Conservation (phyloP, 169 alveolate genomes). For the Eimeria acervulina region DNA sequence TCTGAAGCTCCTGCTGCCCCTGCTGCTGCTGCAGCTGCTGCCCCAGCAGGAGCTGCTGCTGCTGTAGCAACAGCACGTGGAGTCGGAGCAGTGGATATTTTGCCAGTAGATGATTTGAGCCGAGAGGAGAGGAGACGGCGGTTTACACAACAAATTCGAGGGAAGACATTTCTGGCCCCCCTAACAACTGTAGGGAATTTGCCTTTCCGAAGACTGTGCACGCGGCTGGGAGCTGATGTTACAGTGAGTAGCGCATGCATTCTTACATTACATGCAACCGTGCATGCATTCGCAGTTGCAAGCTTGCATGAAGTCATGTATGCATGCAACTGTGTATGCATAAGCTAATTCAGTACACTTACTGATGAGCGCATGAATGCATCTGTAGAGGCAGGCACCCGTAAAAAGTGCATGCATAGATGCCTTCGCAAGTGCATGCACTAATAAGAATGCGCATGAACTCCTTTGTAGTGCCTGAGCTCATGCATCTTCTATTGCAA, state of each 20-base stretch:
- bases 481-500: too few relatives aligned
- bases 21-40: neutral
- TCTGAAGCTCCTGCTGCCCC: neutral
- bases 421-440: neutral
- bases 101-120: neutral
- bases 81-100: constrained; percentile 26
- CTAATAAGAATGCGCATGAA: neutral
- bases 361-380: neutral
- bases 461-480: neutral
- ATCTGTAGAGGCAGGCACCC: neutral
- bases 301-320: neutral
- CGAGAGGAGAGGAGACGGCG: neutral
- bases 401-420: neutral
- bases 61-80: neutral
- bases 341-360: neutral
- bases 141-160: constrained; percentile 13
- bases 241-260: constrained; percentile 54
- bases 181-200: constrained; percentile 89
- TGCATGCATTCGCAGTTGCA: neutral
- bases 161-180: constrained; percentile 86
- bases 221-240: constrained; percentile 83
- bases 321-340: neutral
- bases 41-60: neutral
- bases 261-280: neutral
- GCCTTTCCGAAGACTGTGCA: constrained; percentile 89